Percentiles rank a stretch among this genome's conserved stretches.
These are phyloP conservation scores for Exophiala spinifera DNA, from an alignment of 2,329 filamentous ascomycete genomes.

Conservation along the genomic window DNA sequence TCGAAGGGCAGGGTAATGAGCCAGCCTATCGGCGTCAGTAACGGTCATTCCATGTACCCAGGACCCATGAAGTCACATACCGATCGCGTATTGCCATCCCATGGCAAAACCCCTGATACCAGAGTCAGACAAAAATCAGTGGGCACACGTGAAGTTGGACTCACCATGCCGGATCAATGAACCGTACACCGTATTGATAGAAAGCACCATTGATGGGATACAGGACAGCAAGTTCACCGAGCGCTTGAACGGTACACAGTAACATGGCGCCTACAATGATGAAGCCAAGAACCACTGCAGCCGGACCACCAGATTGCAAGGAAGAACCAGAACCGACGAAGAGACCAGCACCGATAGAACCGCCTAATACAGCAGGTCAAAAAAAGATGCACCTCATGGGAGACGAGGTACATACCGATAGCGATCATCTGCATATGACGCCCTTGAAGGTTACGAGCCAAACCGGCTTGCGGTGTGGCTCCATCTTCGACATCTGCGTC, in stretches of 20 bases:
- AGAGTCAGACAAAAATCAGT: background rate
- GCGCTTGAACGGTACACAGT: constrained; percentile 84
- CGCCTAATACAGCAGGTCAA: constrained; percentile 29
- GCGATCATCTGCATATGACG: constrained; percentile 32
- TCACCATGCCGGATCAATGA: constrained; percentile 88
- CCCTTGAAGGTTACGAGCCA: constrained; percentile 46
- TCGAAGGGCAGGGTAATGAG: constrained; percentile 78
- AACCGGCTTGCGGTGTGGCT: background rate
- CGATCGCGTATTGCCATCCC: constrained; percentile 91
- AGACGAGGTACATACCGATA: constrained; percentile 18
- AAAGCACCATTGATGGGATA: constrained; percentile 92
- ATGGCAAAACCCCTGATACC: constrained; percentile 68
- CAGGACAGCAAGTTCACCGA: constrained; percentile 85
- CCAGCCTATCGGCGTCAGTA: constrained; percentile 55
- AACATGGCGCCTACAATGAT: constrained; percentile 70
- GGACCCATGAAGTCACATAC: background rate
- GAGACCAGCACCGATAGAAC: constrained; percentile 38
- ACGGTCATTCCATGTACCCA: too few species aligned
- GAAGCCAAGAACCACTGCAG: constrained; percentile 43
- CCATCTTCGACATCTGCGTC: constrained; percentile 16
- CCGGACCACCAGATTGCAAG: constrained; percentile 38
- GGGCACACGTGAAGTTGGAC: background rate
- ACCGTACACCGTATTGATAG: constrained; percentile 84
- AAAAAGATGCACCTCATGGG: background rate
- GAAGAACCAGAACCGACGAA: constrained; percentile 31